phyloP scores from a whole-genome alignment of 331 rosid species.

The Quercus lobata region DNA sequence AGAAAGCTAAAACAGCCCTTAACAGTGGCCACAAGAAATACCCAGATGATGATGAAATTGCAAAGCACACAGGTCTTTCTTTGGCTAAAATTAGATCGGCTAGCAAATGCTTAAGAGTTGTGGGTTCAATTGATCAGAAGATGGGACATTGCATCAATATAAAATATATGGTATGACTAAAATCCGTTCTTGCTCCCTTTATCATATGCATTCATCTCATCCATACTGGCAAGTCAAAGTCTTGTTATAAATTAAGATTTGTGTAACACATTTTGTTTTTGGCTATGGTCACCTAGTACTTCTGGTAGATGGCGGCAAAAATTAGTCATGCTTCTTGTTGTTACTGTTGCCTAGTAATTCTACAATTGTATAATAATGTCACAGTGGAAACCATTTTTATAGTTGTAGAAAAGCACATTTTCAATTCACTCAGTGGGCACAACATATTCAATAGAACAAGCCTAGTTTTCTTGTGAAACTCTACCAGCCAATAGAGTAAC shows the following conservation, averaged over 20 bases:
- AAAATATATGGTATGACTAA: conserved; percentile 54
- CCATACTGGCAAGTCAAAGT: neutral
- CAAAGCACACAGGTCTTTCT: conserved; percentile 80
- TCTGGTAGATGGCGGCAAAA: too few relatives aligned
- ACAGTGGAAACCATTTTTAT: too few relatives aligned
- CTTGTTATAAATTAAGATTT: neutral
- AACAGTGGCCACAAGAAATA: conserved; percentile 34
- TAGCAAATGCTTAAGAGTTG: conserved; percentile 65
- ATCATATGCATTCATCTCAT: neutral
- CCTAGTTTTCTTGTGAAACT: too few relatives aligned
- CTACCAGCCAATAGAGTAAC: too few relatives aligned
- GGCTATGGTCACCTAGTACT: neutral
- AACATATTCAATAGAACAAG: too few relatives aligned
- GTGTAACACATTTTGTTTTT: neutral
- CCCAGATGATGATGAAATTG: conserved; percentile 63
- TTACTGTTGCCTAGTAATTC: too few relatives aligned
- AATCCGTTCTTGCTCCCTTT: neutral
- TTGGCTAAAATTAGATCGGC: conserved; percentile 77
- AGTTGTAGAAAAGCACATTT: too few relatives aligned
- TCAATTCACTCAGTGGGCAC: too few relatives aligned
- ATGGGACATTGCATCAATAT: conserved; percentile 41
- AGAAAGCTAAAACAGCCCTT: conserved; percentile 57
- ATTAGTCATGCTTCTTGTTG: too few relatives aligned
- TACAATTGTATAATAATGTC: too few relatives aligned
- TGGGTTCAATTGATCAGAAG: conserved; percentile 76